Evolutionary conservation across 345 rosid species (phyloP).

Genomic region (Eucalyptus cloeziana): DNA sequence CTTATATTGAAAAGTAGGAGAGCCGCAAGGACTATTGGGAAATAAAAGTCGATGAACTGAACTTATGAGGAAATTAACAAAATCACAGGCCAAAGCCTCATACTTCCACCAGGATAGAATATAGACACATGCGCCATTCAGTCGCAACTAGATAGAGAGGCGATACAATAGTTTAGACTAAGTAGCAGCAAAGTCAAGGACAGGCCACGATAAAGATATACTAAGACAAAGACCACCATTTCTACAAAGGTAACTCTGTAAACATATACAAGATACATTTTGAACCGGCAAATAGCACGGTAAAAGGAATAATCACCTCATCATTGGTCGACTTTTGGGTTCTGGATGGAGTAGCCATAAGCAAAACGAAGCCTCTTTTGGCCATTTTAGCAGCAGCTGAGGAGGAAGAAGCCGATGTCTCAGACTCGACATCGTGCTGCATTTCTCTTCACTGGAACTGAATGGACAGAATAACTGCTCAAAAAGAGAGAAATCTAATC

Average conservation of each 20-base stretch:
- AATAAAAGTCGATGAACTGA: background rate
- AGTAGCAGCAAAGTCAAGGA: background rate
- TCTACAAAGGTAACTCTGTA: background rate
- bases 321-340: constrained; percentile 67
- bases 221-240: background rate
- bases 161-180: background rate
- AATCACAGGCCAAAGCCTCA: background rate
- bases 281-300: background rate
- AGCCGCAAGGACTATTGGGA: background rate
- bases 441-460: constrained; percentile 35
- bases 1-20: background rate
- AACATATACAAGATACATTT: background rate
- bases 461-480: constrained; percentile 38
- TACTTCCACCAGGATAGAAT: background rate
- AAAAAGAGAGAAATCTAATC: constrained; percentile 8
- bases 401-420: constrained; percentile 97
- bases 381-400: constrained; percentile 70
- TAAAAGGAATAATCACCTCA: constrained; percentile 37
- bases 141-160: background rate
- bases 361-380: constrained; percentile 95
- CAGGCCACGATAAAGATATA: background rate
- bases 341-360: constrained; percentile 91
- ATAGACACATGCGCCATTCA: background rate
- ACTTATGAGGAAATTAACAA: background rate
- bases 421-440: constrained; percentile 81